Evolutionary conservation across 495 filamentous ascomycete genomes (phyloP), one percentile per base, ranked within the genome.

Genomic region (Antarctomyces pellizariae): DNA sequence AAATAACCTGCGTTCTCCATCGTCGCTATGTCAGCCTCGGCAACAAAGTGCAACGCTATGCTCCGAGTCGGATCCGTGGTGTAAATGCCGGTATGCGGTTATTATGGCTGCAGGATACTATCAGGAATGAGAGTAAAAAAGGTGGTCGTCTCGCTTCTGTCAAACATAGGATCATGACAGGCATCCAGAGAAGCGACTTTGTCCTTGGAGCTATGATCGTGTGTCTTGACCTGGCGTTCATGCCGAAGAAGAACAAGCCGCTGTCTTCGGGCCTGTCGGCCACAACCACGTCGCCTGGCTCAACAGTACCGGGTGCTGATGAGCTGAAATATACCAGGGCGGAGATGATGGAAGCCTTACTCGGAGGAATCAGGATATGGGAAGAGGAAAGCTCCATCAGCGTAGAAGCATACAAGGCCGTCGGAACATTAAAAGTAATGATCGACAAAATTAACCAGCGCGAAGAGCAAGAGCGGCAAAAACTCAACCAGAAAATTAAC

Each of bases 371-470:
- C 24, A 57, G 58, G 5, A 83, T 91, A 17, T 91, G 80, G 80
- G 68, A 74, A 17, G 64, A 66, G 9, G 49, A 75, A 10, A 58
- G 62, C 0, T 69, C 84, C 26, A 56, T 67, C 21, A 79, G 68
- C n/a, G 74, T 91, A 46, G 82, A 91, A 34, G 77, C 83, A 0
- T 79, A 67, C 48, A 93, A 91, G 47, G 82, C 77, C 9, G 63
- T 64, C 11, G 62, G 56, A n/a, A 59, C 75, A 8, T 56, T 93
- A 4, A 62, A 62, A 5, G 67, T 86, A 22, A 86, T 90, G 68
- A 49, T 91, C 19, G 54, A 57, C 15, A 80, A 82, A 43, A 46
- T 91, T 30, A 70, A 66, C 26, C 45, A 43, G 19, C 44, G 47
- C 25, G 33, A 43, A 29, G 19, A 37, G 28, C 20, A 37, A 38